Percentiles rank a stretch among this genome's conserved stretches.
phyloP scores from a whole-genome alignment of 441 rosid genomes.

The Euphorbia corollata region DNA sequence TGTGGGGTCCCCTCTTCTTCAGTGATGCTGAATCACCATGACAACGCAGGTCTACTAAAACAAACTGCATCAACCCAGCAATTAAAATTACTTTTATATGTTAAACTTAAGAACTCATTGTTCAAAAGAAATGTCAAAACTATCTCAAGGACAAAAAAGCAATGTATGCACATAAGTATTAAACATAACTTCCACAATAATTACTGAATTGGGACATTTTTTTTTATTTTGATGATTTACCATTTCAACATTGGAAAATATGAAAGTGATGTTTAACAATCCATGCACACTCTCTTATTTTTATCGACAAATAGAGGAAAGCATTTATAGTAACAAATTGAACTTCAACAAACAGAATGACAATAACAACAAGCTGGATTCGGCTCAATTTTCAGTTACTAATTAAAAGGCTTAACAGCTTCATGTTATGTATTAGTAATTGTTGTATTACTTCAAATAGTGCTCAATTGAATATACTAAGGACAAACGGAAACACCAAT shows the following conservation, averaged over 20 bases:
- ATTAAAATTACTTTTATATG: slow-evolving; percentile 1
- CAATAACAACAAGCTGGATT: neutral
- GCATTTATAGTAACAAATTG: neutral
- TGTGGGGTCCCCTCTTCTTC: slow-evolving; percentile 64
- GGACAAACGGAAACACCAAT: neutral
- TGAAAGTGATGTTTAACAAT: neutral
- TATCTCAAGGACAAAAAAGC: neutral
- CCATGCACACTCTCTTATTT: neutral
- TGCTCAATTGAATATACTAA: neutral
- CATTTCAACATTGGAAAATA: neutral
- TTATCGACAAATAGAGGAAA: neutral
- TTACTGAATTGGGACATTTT: neutral
- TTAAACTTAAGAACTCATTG: neutral
- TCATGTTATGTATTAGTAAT: neutral
- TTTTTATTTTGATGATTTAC: neutral
- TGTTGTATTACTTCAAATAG: neutral
- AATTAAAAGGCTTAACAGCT: neutral
- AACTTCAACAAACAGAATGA: neutral
- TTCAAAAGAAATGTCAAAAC: neutral
- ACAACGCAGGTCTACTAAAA: slow-evolving; percentile 81
- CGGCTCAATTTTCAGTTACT: neutral
- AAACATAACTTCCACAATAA: neutral
- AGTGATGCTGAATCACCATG: slow-evolving; percentile 86
- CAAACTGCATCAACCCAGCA: slow-evolving; percentile 47
- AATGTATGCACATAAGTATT: neutral